These are phyloP conservation scores for Bipolaris zeicola DNA, from an alignment of 2,329 filamentous ascomycete genomes.

Conservation along the genomic window DNA sequence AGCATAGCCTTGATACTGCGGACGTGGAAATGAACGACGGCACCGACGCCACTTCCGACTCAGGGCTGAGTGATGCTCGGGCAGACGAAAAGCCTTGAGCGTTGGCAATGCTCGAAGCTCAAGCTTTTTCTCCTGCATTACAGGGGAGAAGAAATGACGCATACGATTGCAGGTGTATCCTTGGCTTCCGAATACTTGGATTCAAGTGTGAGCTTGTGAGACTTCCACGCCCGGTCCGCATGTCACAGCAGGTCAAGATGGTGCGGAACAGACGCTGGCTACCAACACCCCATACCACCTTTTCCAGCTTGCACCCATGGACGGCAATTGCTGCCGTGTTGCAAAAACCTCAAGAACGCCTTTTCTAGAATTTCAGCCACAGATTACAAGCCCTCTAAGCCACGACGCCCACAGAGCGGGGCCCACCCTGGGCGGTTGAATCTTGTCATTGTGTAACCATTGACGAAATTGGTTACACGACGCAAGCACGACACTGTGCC, in stretches of 20 bases:
- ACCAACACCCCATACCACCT: neutral
- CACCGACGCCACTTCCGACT: constrained; percentile 24
- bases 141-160: constrained; percentile 16
- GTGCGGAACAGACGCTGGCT: neutral
- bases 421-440: constrained; percentile 7
- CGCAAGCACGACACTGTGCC: constrained; percentile 10
- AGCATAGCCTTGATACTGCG: constrained; percentile 10
- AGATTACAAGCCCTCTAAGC: constrained; percentile 1
- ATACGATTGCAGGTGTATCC: neutral
- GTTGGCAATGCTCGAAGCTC: neutral
- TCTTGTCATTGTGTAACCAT: constrained; percentile 14
- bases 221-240: constrained; percentile 18
- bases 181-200: constrained; percentile 5
- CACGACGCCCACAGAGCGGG: constrained; percentile 10
- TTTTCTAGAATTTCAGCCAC: neutral
- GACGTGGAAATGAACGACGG: constrained; percentile 42
- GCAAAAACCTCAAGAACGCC: neutral
- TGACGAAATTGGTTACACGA: constrained; percentile 10
- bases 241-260: constrained; percentile 9
- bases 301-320: neutral
- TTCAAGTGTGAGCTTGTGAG: constrained; percentile 16
- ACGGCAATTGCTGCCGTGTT: neutral
- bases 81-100: constrained; percentile 18
- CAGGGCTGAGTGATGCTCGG: constrained; percentile 23
- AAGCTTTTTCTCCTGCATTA: constrained; percentile 8